Evolutionary conservation across 2,329 filamentous ascomycete species (phyloP).

Genomic region (Thelonectria olida): DNA sequence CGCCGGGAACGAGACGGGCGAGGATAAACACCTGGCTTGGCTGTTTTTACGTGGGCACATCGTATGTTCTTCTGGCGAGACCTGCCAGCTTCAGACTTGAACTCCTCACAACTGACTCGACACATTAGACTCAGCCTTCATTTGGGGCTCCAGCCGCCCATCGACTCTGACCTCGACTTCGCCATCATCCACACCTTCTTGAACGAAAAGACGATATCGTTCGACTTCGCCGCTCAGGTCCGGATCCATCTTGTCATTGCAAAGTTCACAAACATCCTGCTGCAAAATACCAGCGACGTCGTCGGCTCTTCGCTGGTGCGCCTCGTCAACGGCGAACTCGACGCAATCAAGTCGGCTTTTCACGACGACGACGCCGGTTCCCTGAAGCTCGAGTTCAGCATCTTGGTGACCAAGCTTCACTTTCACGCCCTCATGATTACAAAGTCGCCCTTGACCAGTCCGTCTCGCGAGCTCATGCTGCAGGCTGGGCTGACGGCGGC

Average conservation of each 20-base stretch:
- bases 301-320: constrained; percentile 25
- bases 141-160: constrained; percentile 20
- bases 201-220: constrained; percentile 12
- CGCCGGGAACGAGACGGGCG: constrained; percentile 14
- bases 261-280: constrained; percentile 25
- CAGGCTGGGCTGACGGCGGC: constrained; percentile 19
- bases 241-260: constrained; percentile 25
- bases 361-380: background rate
- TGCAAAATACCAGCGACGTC: constrained; percentile 19
- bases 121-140: constrained; percentile 27
- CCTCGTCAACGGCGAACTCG: constrained; percentile 26
- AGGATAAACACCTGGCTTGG: constrained; percentile 31
- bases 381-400: constrained; percentile 18
- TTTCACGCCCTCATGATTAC: constrained; percentile 27
- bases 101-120: background rate
- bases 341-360: constrained; percentile 16
- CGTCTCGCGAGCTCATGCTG: constrained; percentile 23
- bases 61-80: too few species aligned
- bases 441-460: constrained; percentile 1
- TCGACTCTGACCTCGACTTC: constrained; percentile 27
- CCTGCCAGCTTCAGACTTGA: background rate
- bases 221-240: constrained; percentile 16
- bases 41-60: constrained; percentile 26
- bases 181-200: constrained; percentile 22
- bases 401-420: constrained; percentile 25